These are phyloP conservation scores for Haplosporangium gracile DNA, from an alignment of 192 early-diverging fungal genomes.

Conservation along the genomic window DNA sequence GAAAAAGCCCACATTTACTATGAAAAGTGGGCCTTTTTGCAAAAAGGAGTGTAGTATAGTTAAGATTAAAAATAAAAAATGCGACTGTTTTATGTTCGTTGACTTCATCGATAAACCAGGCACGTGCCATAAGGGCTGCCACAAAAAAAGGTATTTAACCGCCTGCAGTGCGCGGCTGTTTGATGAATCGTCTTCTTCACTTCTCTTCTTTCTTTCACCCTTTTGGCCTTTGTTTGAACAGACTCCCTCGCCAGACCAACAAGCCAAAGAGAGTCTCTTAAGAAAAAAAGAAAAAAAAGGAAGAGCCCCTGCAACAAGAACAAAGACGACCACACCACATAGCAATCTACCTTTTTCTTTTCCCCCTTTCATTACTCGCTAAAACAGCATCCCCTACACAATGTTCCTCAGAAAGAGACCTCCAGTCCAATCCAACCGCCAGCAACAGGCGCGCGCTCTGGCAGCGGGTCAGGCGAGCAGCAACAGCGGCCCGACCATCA, in stretches of 20 bases:
- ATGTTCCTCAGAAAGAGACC: slow-evolving; percentile 31
- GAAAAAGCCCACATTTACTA: too few species aligned
- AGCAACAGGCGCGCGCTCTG: slow-evolving; percentile 23
- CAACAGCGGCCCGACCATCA: slow-evolving; percentile 22
- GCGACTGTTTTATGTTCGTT: neutral
- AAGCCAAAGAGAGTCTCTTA: neutral
- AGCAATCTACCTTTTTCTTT: neutral
- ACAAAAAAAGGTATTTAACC: neutral
- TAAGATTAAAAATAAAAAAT: neutral
- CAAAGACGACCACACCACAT: neutral
- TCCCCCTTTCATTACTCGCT: neutral
- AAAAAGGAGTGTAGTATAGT: too few species aligned
- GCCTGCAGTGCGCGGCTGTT: too few species aligned
- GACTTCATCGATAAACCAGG: neutral
- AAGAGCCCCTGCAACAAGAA: neutral
- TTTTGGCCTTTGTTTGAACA: slow-evolving; percentile 7
- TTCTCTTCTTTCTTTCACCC: neutral
- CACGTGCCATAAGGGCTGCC: neutral
- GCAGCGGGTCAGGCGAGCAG: neutral
- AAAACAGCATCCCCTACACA: neutral
- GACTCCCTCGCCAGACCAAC: neutral
- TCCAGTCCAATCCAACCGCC: slow-evolving; percentile 30
- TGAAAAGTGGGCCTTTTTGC: too few species aligned
- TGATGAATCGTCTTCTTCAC: neutral
- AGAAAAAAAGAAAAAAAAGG: neutral